A percentile compares a stretch with the other conserved stretches of the same genome.
These are phyloP conservation scores for Termitomyces sp. DNA, from an alignment of 768 basidiomycete species.

Conservation along the genomic window DNA sequence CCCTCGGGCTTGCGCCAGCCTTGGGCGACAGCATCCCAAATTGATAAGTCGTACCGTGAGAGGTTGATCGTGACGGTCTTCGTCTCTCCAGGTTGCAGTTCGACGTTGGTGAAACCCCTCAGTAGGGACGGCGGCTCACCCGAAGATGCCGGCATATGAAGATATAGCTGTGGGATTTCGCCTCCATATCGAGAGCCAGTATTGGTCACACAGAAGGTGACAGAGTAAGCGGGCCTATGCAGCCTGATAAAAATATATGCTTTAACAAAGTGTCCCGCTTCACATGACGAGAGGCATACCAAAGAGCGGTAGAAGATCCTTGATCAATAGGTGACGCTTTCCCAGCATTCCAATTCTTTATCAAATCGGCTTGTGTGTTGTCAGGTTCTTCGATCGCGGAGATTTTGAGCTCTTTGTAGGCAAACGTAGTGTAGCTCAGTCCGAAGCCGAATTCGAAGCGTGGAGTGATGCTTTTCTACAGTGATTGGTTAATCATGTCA, in stretches of 20 bases:
- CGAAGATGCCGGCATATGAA: slow-evolving; percentile 60
- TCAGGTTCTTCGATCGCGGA: slow-evolving; percentile 35
- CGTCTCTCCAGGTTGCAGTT: slow-evolving; percentile 44
- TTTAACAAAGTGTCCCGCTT: background rate
- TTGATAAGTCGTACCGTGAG: slow-evolving; percentile 65
- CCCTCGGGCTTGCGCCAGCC: slow-evolving; percentile 74
- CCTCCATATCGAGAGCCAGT: slow-evolving; percentile 58
- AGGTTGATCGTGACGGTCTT: slow-evolving; percentile 50
- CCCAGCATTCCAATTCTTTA: slow-evolving; percentile 55
- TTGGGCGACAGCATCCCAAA: slow-evolving; percentile 75
- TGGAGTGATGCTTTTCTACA: slow-evolving; percentile 64
- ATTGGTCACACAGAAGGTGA: slow-evolving; percentile 66
- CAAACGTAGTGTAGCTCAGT: slow-evolving; percentile 79
- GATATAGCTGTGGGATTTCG: slow-evolving; percentile 77
- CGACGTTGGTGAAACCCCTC: slow-evolving; percentile 65
- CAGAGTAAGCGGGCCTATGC: slow-evolving; percentile 59
- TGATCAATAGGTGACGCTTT: slow-evolving; percentile 48
- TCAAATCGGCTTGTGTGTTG: slow-evolving; percentile 34
- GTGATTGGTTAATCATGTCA: background rate
- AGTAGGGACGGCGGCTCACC: slow-evolving; percentile 71
- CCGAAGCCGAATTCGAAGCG: slow-evolving; percentile 92
- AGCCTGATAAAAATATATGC: slow-evolving; percentile 35
- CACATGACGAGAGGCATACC: slow-evolving; percentile 28
- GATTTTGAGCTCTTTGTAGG: slow-evolving; percentile 59
- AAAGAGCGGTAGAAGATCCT: slow-evolving; percentile 61